Base-by-base conservation (phyloP, 2,329 filamentous ascomycete species). In the Exophiala lecanii-corni region DNA sequence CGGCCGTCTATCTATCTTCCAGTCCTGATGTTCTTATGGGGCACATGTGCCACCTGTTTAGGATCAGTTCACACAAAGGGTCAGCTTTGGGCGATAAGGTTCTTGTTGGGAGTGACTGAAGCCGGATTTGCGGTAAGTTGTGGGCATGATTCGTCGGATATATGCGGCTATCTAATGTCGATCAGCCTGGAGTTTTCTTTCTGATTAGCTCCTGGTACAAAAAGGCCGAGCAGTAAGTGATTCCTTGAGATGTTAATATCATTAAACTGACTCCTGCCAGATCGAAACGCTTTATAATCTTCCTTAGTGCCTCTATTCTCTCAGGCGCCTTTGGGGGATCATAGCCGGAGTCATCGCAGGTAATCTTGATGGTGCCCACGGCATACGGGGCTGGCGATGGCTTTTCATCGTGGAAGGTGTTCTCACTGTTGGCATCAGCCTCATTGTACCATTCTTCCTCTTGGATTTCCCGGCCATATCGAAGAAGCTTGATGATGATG, bases 401-500 rank as follows among this genome's bases (percentile, higher is more conserved):
- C 82, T 86, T 35, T 85, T 85, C 41, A 74, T 72, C 2, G 77
- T 85, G 12, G 82, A 86, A 57, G 82, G 82, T 13, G 76, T 84
- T 52, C 74, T 83, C 50, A 80, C 76, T 1, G 68, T 66, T 47
- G 67, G 69, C 0, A 60, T 85, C 0, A 70, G 73, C 1, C 13
- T 85, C 2, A 66, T 85, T 25, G 63, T 74, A 1, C 82, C 84
- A 58, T 50, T 80, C 53, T 81, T 76, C 1, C 64, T 86, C 10
- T 85, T 82, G 0, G 82, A 86, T 57, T 71, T 81, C 0, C 82
- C 82, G 0, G 79, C 75, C 42, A 83, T 80, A 0, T 82, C 82
- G 0, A 66, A 67, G 7, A 86, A 82, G 82, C 71, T 87, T 1
- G 71, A 69, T 0, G 66, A 73, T 15, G 79, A 79, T 30, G 82